Base-by-base conservation (phyloP, 345 rosid genomes). In the Ailanthus altissimus region DNA sequence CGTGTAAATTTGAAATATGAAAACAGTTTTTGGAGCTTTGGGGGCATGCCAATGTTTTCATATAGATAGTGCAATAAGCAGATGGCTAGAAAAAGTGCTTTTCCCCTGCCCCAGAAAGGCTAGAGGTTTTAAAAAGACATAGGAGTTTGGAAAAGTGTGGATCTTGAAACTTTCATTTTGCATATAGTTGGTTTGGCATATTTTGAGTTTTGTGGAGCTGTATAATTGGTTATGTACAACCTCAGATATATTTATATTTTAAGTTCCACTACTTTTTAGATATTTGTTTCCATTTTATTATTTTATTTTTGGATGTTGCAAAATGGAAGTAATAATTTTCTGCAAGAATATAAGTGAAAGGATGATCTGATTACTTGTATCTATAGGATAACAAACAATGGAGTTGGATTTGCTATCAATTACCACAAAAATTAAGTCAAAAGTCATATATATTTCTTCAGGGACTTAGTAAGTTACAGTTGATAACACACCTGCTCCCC, bases 61-160 rank as follows among this genome's bases (percentile, higher is more conserved):
- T 43, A 46, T 75, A 5, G 63, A 36, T 45, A 59, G 45, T 53
- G 61, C 26, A 36, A 43, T 47, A 47, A 26, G 26, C 40, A 11
- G 21, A 9, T 45, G 43, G 51, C 6, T 20, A 58, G 67, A 45
- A n/a, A 67, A 76, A 51, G 18, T 58, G 70, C 71, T 78, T 80
- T 85, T 78, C 25, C 83, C 45, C 69, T 75, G 72, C 75, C 80
- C 82, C 58, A 78, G 49, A 70, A 46, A 74, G 75, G 79, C 75
- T 60, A 18, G 46, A 75, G 46, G 70, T 43, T 21, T 12, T 65
- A 32, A 32, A 59, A 32, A 47, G 36, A 36, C 76, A 36, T 46
- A 0, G 61, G 70, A 53, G 58, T 32, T 54, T n/a, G 79, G 50
- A 0, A 51, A 70, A 75, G 71, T 45, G 65, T n/a, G 57, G 23